A percentile compares a stretch with the other conserved stretches of the same genome.
These are phyloP conservation scores for Penicillium crystallinum DNA, from an alignment of 495 filamentous ascomycete genomes.

Conservation along the genomic window DNA sequence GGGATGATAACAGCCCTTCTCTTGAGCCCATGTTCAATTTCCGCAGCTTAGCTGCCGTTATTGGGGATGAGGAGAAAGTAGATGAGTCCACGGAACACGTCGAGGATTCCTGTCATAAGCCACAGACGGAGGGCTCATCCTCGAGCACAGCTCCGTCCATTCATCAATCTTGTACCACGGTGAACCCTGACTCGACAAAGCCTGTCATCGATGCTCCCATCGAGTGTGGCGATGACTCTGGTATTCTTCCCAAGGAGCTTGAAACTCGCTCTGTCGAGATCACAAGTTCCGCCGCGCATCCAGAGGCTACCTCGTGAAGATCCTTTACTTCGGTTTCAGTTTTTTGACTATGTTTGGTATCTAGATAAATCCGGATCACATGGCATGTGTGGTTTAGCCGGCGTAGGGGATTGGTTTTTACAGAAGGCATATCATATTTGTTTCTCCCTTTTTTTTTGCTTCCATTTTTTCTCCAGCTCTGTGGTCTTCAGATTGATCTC, in stretches of 20 bases:
- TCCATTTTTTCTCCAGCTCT: background rate
- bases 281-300: constrained; percentile 16
- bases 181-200: background rate
- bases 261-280: constrained; percentile 40
- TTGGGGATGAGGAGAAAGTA: constrained; percentile 61
- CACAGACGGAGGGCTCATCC: constrained; percentile 22
- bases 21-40: constrained; percentile 88
- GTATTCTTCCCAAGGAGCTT: constrained; percentile 32
- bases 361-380: constrained; percentile 11
- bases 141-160: constrained; percentile 18
- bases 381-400: constrained; percentile 21
- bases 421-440: background rate
- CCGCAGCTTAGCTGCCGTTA: constrained; percentile 77
- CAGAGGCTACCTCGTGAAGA: constrained; percentile 29
- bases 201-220: constrained; percentile 9
- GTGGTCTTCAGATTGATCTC: too few species aligned
- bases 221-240: constrained; percentile 10
- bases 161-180: constrained; percentile 12
- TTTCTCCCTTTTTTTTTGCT: constrained; percentile 3
- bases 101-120: constrained; percentile 24
- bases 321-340: background rate
- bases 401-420: constrained; percentile 12
- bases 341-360: constrained; percentile 1
- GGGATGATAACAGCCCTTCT: constrained; percentile 48
- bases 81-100: constrained; percentile 42